phyloP scores from a whole-genome alignment of 2,329 filamentous ascomycete genomes.

The Allantophomopsis cytisporea region DNA sequence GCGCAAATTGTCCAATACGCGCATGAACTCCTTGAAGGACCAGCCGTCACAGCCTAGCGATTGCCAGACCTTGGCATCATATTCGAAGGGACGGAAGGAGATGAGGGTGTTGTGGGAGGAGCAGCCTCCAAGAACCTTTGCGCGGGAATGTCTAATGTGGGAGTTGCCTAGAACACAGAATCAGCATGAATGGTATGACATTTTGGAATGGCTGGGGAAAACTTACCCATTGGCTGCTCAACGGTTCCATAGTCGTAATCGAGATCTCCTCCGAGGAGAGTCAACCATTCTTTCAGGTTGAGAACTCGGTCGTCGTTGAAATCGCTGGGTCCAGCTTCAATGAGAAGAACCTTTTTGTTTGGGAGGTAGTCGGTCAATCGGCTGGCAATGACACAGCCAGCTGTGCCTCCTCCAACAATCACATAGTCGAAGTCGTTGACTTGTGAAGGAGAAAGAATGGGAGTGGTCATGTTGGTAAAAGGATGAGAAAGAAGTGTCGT shows the following conservation, averaged over 20 bases:
- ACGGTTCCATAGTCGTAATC: constrained; percentile 83
- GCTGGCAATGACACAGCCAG: constrained; percentile 31
- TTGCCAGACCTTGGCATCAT: constrained; percentile 79
- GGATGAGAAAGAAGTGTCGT: too few species aligned
- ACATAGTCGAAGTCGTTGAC: constrained; percentile 29
- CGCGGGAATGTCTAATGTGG: constrained; percentile 80
- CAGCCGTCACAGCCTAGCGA: constrained; percentile 71
- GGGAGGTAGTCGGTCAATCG: constrained; percentile 61
- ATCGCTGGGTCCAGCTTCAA: constrained; percentile 83
- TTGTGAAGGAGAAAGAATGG: constrained; percentile 13
- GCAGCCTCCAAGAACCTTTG: constrained; percentile 85
- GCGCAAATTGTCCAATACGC: constrained; percentile 68
- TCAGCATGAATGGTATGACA: background rate
- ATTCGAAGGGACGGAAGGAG: constrained; percentile 82
- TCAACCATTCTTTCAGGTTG: constrained; percentile 77
- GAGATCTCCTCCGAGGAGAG: constrained; percentile 70
- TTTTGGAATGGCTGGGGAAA: constrained; percentile 14
- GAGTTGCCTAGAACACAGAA: constrained; percentile 53
- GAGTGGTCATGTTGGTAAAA: constrained; percentile 14
- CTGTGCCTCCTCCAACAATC: constrained; percentile 34
- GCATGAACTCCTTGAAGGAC: constrained; percentile 75
- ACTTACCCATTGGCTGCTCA: constrained; percentile 84
- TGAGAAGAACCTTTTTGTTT: constrained; percentile 65
- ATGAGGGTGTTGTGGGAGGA: constrained; percentile 91
- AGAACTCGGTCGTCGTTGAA: constrained; percentile 80